Evolutionary conservation across 495 filamentous ascomycete species (phyloP), one percentile per base, ranked within the genome.

Genomic region (Jackrogersella minutella): DNA sequence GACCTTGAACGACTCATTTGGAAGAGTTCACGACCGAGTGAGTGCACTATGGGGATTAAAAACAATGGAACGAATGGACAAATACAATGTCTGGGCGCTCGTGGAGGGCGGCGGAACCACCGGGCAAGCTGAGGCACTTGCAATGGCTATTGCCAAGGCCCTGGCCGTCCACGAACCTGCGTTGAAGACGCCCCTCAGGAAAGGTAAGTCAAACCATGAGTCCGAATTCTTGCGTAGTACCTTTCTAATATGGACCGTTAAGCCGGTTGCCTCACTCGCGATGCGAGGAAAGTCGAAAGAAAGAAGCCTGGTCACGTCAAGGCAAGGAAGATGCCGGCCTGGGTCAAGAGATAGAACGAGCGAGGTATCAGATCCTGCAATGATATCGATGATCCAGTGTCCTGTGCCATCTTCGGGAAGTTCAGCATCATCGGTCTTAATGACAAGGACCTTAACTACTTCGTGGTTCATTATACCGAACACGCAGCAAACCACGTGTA

Each of bases 231-330:
- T 59, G 30, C 49, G 60, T 66, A 19, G 66, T 16, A 61, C 49
- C 50, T 59, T 59, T 39, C 63, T 77, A 68, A 71, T 68, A 9
- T 56, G 40, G 21, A 44, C 47, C 59, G 19, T 53, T 22, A 70
- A 99, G 96, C 94, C 74, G 95, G 95, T 55, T 91, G 88, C 74
- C 85, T 98, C 59, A 97, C 93, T 51, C 89, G 96, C 66, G 93
- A 99, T 85, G 86, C 90, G 37, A 91, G 93, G 76, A 87, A 82
- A 53, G 96, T 98, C 62, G 95, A 99, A 81, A 93, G 95, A 71
- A 99, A 99, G 90, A 99, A 99, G 87, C 86, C 93, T 21, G 95
- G 95, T 68, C 89, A 91, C 67, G 76, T 97, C 77, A 98, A 98
- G 83, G 94, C 95, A 39, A 90, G 95, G 79, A 99, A 99, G 86